Percentiles rank a stretch among this genome's conserved stretches.
These are phyloP conservation scores for Neurospora crassa DNA, from an alignment of 2,329 filamentous ascomycete genomes.

Conservation along the genomic window DNA sequence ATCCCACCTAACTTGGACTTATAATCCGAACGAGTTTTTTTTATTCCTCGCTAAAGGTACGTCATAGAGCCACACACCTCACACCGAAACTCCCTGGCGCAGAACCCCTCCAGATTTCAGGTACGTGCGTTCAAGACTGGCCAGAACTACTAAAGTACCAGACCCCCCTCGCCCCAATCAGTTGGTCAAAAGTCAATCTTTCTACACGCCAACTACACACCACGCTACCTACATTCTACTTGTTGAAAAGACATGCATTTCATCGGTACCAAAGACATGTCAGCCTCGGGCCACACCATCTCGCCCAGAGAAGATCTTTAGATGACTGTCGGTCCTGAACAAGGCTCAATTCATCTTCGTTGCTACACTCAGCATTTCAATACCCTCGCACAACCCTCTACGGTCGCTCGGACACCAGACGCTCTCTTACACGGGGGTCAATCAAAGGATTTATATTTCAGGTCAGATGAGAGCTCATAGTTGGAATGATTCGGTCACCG, in stretches of 20 bases:
- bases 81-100: background rate
- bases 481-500: background rate
- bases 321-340: background rate
- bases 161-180: background rate
- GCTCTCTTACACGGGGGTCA: background rate
- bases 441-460: background rate
- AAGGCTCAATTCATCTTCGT: background rate
- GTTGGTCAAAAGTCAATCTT: background rate
- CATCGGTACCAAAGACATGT: background rate
- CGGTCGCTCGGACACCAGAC: background rate
- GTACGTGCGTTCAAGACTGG: background rate
- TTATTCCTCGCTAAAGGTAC: background rate
- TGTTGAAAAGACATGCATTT: no score
- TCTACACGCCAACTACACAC: background rate
- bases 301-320: background rate
- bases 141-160: background rate
- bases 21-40: background rate
- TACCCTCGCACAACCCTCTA: background rate
- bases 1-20: background rate
- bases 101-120: background rate
- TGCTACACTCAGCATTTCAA: background rate
- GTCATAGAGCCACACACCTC: background rate
- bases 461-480: background rate
- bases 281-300: background rate
- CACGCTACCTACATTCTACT: background rate